Evolutionary conservation across 352 stramenopile species (phyloP), one percentile per base, ranked within the genome.

Genomic region (Pythium folliculosum): DNA sequence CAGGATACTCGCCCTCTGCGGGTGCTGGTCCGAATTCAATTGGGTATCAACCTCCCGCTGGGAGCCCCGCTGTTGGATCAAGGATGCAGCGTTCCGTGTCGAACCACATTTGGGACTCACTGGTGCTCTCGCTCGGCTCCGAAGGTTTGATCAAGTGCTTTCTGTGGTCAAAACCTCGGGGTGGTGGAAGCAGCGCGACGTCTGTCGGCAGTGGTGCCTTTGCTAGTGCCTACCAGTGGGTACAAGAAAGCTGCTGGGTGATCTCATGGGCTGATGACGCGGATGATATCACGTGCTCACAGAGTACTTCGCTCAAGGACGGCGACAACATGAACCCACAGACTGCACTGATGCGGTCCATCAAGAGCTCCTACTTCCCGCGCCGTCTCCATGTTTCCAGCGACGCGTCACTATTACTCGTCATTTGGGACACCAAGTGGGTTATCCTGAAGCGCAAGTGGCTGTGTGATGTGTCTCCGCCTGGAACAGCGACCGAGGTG

Each of bases 291-390:
- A 94, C 85, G 16, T 95, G 87, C 37, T 94, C 86, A 0, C 84
- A 95, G 48, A 94, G 81, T 53, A 92, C 81, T 10, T 94, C 82
- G 12, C 70, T 92, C 27, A 91, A 87, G 45, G 80, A 90, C 43
- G 83, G 81, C 6, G 85, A 94, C 72, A 89, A 95, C 57, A 91
- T 95, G 82, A 90, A 90, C 68, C 82, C 84, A 13, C 82, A 91
- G 58, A 89, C 82, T 5, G 81, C 82, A 21, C 69, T 95, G 22
- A 94, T 93, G 85, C 77, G 81, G 10, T 95, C 80, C 0, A 93
- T 90, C 75, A 90, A 92, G 60, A 85, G 63, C 49, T 91, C 78
- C 52, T 93, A 90, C 47, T 95, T 93, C 47, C 81, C 85, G 13
- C 57, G 82, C 0, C 76, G 75, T 22, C 63, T 92, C 10, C 78